Evolutionary conservation across 2,329 filamentous ascomycete species (phyloP).

Genomic region (Colletotrichum sp.): DNA sequence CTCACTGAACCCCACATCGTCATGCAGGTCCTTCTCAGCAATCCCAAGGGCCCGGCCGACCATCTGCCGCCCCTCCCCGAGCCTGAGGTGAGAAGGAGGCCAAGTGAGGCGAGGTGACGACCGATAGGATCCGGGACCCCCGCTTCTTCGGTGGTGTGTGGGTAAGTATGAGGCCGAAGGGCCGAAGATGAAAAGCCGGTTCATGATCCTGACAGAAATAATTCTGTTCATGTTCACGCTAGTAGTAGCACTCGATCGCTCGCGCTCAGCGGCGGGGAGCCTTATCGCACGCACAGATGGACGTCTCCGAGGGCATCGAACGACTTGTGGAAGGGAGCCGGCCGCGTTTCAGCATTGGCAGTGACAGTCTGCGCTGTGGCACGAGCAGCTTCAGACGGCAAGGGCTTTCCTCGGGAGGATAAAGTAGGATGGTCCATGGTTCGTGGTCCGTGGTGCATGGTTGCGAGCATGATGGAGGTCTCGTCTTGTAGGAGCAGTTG

Average conservation of each 20-base stretch:
- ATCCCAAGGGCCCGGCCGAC: not conserved
- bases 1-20: not conserved
- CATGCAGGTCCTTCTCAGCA: not conserved
- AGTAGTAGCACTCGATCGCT: not conserved
- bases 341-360: constrained; percentile 17
- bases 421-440: not conserved
- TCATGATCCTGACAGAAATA: not conserved
- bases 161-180: constrained; percentile 1
- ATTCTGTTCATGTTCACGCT: not conserved
- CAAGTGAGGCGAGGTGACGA: constrained; percentile 10
- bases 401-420: constrained; percentile 12
- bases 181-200: constrained; percentile 1
- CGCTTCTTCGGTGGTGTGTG: not conserved
- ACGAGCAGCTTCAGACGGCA: constrained; percentile 17
- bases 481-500: not conserved
- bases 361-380: constrained; percentile 11
- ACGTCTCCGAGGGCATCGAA: constrained; percentile 9
- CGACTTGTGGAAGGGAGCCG: not conserved
- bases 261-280: not conserved
- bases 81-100: not conserved
- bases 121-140: not conserved
- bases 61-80: not conserved
- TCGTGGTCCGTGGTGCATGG: not conserved
- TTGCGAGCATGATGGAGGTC: not conserved
- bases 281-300: not conserved